These are phyloP conservation scores for Apophysomyces sp. DNA, from an alignment of 371 early-diverging fungal species.

Conservation along the genomic window DNA sequence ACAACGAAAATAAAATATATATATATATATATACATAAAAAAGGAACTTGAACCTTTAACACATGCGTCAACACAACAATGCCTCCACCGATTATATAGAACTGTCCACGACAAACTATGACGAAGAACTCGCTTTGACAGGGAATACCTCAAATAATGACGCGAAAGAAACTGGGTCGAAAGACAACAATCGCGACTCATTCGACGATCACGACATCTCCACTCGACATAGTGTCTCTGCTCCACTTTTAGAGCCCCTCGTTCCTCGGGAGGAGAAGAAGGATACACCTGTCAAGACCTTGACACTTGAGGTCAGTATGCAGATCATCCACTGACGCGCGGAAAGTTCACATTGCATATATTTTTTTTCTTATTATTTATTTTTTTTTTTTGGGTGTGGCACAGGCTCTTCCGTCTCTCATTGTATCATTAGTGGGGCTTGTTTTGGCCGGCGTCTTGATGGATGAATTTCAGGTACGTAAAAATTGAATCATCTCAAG, in stretches of 20 bases:
- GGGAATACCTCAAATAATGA: background rate
- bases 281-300: background rate
- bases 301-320: background rate
- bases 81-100: background rate
- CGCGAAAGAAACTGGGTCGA: background rate
- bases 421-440: conserved; percentile 73
- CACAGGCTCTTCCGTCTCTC: conserved; percentile 73
- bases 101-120: background rate
- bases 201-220: background rate
- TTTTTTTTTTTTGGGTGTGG: background rate
- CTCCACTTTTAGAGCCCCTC: background rate
- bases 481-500: background rate
- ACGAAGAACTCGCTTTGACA: background rate
- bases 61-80: background rate
- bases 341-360: background rate
- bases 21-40: too few relatives aligned
- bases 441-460: conserved; percentile 73
- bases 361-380: background rate
- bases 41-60: background rate
- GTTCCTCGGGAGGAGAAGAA: background rate
- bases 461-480: conserved; percentile 70
- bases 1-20: too few relatives aligned
- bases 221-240: background rate
- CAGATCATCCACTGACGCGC: background rate
- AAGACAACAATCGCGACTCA: background rate